Evolutionary conservation across 768 basidiomycete genomes (phyloP), one percentile per base, ranked within the genome.

Genomic region (Xerocomellus amylosporus): DNA sequence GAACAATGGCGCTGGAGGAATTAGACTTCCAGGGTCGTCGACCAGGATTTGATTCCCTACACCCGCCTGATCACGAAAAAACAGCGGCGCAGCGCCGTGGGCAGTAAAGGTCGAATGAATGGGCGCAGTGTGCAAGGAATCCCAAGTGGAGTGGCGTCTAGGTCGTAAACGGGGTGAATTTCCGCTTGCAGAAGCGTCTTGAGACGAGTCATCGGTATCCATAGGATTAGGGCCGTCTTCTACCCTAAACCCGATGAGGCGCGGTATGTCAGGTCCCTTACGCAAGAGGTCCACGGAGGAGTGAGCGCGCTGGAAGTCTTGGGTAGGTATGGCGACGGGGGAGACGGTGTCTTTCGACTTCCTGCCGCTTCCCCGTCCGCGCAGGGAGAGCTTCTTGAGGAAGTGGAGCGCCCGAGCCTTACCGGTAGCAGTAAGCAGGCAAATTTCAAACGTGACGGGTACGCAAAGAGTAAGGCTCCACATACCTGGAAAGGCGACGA

Each of bases 381-480:
- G 74, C 6, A 58, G 30, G 24, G 68, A 66, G 44, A 63, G 73
- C 63, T 60, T 76, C 72, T 60, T 79, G 68, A 61, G 71, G 50
- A 66, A 80, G 59, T 65, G 71, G 66, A 70, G 65, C 68, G 52
- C 74, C 48, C 74, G 75, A 54, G 58, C 57, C 67, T 67, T 51
- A 20, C 13, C 52, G 46, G 50, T 17, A 26, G 49, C 10, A 30
- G 42, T 48, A 20, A 45, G 50, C 26, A 22, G 60, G 41, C 46
- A 15, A 4, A 44, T 64, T 64, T 48, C 4, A 51, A 72, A 60
- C 42, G 19, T 2, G 52, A 51, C 53, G 49, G 41, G 13, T 1
- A 36, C n/a, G 9, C 37, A 19, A 42, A 31, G 24, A 33, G 36
- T 14, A 36, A 17, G 28, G 22, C 2, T 24, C 17, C 4, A 36